phyloP scores from a whole-genome alignment of 805 yeast species.

The Candida piceae region DNA sequence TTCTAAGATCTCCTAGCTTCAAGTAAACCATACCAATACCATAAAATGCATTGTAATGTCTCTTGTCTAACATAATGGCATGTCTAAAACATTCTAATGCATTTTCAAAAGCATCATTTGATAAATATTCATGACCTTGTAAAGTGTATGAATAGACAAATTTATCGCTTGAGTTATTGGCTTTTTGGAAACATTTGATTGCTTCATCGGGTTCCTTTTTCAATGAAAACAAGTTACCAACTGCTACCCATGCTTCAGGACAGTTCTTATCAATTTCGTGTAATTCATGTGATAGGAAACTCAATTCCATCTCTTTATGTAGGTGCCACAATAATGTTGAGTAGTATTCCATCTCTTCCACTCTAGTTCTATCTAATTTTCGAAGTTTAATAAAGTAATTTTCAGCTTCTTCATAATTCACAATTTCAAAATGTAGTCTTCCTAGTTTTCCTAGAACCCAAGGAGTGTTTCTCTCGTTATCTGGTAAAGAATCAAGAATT shows the following conservation, averaged over 20 bases:
- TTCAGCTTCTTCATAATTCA: constrained; percentile 75
- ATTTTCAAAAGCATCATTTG: constrained; percentile 84
- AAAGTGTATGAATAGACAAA: constrained; percentile 88
- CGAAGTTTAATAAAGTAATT: constrained; percentile 58
- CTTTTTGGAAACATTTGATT: constrained; percentile 76
- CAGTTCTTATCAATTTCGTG: constrained; percentile 54
- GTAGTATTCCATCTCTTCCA: constrained; percentile 85
- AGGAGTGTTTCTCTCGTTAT: constrained; percentile 61
- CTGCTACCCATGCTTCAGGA: constrained; percentile 86
- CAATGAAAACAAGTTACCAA: constrained; percentile 85
- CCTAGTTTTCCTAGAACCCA: constrained; percentile 84
- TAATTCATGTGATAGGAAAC: constrained; percentile 79
- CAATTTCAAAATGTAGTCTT: constrained; percentile 78
- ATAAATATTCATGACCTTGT: constrained; percentile 87
- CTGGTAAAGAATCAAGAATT: constrained; percentile 59
- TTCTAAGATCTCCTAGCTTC: constrained; percentile 75
- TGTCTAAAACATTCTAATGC: constrained; percentile 79
- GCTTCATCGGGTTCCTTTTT: constrained; percentile 86
- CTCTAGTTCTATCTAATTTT: constrained; percentile 66
- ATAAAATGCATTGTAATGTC: constrained; percentile 91
- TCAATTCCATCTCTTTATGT: constrained; percentile 70
- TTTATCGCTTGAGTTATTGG: constrained; percentile 52
- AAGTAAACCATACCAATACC: constrained; percentile 94
- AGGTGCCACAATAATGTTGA: constrained; percentile 93
- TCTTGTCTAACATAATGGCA: constrained; percentile 69